Percentiles rank a stretch among this genome's conserved stretches.
phyloP scores from a whole-genome alignment of 1,284 basidiomycete genomes.

The Schizophyllum commune region DNA sequence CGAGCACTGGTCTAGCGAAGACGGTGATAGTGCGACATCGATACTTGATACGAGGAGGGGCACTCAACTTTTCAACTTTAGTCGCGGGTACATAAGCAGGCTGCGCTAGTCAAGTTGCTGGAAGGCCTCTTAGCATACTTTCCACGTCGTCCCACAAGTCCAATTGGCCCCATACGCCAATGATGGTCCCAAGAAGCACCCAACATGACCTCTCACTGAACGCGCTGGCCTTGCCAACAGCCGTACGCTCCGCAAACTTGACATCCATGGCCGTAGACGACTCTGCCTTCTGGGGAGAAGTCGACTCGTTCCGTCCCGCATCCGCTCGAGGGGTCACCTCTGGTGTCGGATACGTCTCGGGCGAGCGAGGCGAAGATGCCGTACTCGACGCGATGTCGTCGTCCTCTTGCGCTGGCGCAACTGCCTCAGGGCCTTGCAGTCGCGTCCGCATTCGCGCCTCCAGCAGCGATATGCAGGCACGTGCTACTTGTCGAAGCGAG shows the following conservation, averaged over 20 bases:
- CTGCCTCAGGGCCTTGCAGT: not conserved
- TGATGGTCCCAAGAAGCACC: conserved; percentile 72
- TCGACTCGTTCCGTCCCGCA: conserved; percentile 1
- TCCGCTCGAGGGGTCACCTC: conserved; percentile 8
- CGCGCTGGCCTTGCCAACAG: conserved; percentile 10
- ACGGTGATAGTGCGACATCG: no score
- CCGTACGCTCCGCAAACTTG: not conserved
- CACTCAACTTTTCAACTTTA: not conserved
- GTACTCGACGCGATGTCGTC: not conserved
- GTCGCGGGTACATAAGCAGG: not conserved
- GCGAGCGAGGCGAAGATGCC: not conserved
- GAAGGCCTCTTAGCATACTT: conserved; percentile 27
- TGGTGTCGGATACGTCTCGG: not conserved
- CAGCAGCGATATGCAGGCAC: conserved; percentile 60
- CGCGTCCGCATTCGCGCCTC: conserved; percentile 28
- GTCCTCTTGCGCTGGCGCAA: conserved; percentile 5
- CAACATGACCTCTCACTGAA: conserved; percentile 66
- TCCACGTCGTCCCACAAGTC: conserved; percentile 83
- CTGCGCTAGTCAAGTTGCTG: not conserved
- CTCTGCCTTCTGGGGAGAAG: no score
- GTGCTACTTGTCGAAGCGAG: conserved; percentile 69
- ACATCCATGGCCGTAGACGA: no score
- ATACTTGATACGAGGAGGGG: not conserved
- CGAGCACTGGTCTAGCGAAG: no score
- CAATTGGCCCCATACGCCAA: conserved; percentile 76